Percentiles rank a stretch among this genome's conserved stretches.
Conservation (phyloP, 345 rosid genomes). For the Punica granatum region DNA sequence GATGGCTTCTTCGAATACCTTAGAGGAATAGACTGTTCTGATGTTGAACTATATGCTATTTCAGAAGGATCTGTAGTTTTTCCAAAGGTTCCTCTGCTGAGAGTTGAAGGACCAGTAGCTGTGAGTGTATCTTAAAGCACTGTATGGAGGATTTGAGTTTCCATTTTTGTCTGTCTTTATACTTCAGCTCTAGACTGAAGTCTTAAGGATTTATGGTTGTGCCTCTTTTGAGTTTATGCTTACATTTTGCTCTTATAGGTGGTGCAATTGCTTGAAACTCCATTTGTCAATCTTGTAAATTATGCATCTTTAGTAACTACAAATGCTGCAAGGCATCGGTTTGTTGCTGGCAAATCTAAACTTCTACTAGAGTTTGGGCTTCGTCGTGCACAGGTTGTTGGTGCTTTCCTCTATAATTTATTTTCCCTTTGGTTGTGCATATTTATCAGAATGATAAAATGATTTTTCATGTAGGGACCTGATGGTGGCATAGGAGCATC, state of each 20-base stretch:
- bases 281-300: conserved; percentile 75
- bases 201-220: neutral
- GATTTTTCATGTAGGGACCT: conserved; percentile 59
- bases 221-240: neutral
- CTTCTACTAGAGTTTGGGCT: conserved; percentile 86
- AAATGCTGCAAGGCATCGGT: conserved; percentile 92
- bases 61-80: conserved; percentile 86
- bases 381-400: conserved; percentile 86
- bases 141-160: neutral
- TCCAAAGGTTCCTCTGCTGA: conserved; percentile 88
- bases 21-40: conserved; percentile 79
- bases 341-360: conserved; percentile 89
- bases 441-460: neutral
- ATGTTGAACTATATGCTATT: conserved; percentile 77
- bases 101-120: conserved; percentile 93
- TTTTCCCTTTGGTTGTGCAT: conserved; percentile 7
- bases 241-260: conserved; percentile 31
- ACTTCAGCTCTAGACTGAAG: neutral
- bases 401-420: conserved; percentile 2
- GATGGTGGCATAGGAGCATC: conserved; percentile 95
- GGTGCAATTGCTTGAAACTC: conserved; percentile 94
- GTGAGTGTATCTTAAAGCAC: conserved; percentile 39
- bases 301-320: conserved; percentile 91
- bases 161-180: neutral
- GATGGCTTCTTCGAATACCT: conserved; percentile 79